Percentiles rank a stretch among this genome's conserved stretches.
phyloP scores from a whole-genome alignment of 352 stramenopile genomes.

The Globisporangium radiosum region DNA sequence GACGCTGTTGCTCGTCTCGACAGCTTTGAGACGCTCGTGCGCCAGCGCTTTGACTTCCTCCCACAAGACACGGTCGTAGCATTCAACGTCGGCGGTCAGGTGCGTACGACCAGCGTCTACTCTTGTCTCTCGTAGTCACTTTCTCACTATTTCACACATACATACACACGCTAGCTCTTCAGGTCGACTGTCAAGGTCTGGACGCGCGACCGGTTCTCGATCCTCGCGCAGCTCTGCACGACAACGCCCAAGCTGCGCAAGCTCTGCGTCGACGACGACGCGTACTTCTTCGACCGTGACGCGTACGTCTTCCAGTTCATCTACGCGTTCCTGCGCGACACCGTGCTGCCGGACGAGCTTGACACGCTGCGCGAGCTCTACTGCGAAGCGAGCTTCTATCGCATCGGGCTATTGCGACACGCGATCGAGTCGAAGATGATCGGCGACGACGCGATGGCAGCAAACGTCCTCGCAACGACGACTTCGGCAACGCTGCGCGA shows the following conservation, averaged over 20 bases:
- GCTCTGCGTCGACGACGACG: slow-evolving; percentile 41
- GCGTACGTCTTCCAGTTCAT: slow-evolving; percentile 75
- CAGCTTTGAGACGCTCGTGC: slow-evolving; percentile 58
- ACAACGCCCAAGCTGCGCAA: slow-evolving; percentile 45
- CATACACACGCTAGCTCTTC: slow-evolving; percentile 33
- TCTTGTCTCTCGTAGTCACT: no score
- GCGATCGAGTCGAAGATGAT: slow-evolving; percentile 77
- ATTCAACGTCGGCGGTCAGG: slow-evolving; percentile 70
- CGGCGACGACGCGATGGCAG: slow-evolving; percentile 38
- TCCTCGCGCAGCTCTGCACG: slow-evolving; percentile 76
- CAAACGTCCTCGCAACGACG: slow-evolving; percentile 16
- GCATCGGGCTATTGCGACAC: slow-evolving; percentile 58
- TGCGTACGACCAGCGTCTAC: slow-evolving; percentile 3
- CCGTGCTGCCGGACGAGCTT: slow-evolving; percentile 42
- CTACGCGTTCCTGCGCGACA: slow-evolving; percentile 57
- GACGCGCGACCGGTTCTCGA: slow-evolving; percentile 72
- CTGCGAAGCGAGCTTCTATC: slow-evolving; percentile 74
- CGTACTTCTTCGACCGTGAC: slow-evolving; percentile 71
- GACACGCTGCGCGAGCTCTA: slow-evolving; percentile 70
- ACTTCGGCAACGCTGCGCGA: not conserved
- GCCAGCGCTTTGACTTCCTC: slow-evolving; percentile 53
- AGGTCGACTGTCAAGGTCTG: slow-evolving; percentile 67
- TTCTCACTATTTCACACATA: not conserved
- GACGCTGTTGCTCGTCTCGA: not conserved
- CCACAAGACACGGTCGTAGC: slow-evolving; percentile 36